phyloP scores from a whole-genome alignment of 768 basidiomycete genomes.

The Zangia roseola region DNA sequence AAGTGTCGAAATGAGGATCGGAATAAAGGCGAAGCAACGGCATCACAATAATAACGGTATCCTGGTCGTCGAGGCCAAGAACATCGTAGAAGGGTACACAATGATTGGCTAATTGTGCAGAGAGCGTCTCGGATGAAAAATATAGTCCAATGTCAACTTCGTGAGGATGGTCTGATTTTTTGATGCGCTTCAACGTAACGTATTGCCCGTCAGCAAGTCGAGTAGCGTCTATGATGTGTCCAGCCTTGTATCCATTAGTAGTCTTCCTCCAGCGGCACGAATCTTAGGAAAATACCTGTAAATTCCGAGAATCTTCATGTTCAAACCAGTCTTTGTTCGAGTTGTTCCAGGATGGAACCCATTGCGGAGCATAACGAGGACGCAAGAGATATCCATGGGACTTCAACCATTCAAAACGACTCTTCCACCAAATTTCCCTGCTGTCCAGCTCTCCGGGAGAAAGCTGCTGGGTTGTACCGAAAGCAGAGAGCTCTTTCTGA shows the following conservation, averaged over 20 bases:
- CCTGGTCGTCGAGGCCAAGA: slow-evolving; percentile 7
- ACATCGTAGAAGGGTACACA: slow-evolving; percentile 31
- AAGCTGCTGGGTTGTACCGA: too few species aligned
- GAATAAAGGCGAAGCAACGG: slow-evolving; percentile 32
- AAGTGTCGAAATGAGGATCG: slow-evolving; percentile 26
- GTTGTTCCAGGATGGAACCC: slow-evolving; percentile 9
- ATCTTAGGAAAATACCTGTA: too few species aligned
- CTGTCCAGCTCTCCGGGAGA: too few species aligned
- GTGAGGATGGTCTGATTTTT: slow-evolving; percentile 8
- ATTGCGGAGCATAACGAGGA: slow-evolving; percentile 1
- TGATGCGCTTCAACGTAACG: slow-evolving; percentile 31
- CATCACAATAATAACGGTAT: slow-evolving; percentile 28
- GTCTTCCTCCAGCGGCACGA: too few species aligned
- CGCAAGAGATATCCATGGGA: slow-evolving; percentile 5
- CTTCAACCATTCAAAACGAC: too few species aligned
- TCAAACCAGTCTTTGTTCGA: not conserved
- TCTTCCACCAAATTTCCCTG: too few species aligned
- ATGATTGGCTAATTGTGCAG: slow-evolving; percentile 26
- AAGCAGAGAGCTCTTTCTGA: too few species aligned
- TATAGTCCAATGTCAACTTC: slow-evolving; percentile 31
- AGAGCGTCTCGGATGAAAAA: slow-evolving; percentile 4
- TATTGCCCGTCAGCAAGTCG: slow-evolving; percentile 23
- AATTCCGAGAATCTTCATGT: slow-evolving; percentile 2
- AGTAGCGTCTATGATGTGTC: slow-evolving; percentile 25
- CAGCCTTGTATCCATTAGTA: too few species aligned